Percentiles rank a stretch among this genome's conserved stretches.
Evolutionary conservation across 306 rosid genomes (phyloP).

Genomic region (Vicia sativa): DNA sequence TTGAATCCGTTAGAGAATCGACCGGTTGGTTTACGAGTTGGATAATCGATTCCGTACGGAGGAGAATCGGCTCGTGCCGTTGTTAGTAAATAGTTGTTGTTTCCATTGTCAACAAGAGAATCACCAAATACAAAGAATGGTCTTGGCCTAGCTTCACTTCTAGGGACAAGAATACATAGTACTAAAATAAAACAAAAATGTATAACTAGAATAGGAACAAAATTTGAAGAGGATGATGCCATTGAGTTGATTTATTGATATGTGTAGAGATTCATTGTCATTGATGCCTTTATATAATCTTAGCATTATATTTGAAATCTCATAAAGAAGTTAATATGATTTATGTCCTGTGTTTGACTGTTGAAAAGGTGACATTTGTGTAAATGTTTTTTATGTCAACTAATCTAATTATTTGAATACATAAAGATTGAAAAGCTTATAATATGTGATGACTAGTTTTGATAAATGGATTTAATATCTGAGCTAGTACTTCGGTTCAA

Average conservation of each 20-base stretch:
- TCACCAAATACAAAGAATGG: slow-evolving; percentile 70
- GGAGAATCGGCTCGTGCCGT: slow-evolving; percentile 63
- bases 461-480: neutral
- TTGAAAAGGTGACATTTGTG: neutral
- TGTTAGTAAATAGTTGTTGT: slow-evolving; percentile 60
- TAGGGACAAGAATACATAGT: slow-evolving; percentile 13
- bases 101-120: slow-evolving; percentile 71
- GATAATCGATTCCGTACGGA: slow-evolving; percentile 70
- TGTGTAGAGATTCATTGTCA: neutral
- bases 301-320: neutral
- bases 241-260: too few species aligned
- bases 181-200: slow-evolving; percentile 22
- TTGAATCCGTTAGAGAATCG: slow-evolving; percentile 71
- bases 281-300: neutral
- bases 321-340: too few species aligned
- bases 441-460: slow-evolving; percentile 2
- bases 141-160: slow-evolving; percentile 43
- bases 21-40: slow-evolving; percentile 54
- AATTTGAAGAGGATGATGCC: slow-evolving; percentile 13
- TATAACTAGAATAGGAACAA: neutral
- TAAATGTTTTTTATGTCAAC: slow-evolving; percentile 4
- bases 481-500: neutral
- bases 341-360: slow-evolving; percentile 14
- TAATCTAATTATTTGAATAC: slow-evolving; percentile 12
- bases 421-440: neutral